These are phyloP conservation scores for Microthlaspi erraticum DNA, from an alignment of 345 rosid species.

Conservation along the genomic window DNA sequence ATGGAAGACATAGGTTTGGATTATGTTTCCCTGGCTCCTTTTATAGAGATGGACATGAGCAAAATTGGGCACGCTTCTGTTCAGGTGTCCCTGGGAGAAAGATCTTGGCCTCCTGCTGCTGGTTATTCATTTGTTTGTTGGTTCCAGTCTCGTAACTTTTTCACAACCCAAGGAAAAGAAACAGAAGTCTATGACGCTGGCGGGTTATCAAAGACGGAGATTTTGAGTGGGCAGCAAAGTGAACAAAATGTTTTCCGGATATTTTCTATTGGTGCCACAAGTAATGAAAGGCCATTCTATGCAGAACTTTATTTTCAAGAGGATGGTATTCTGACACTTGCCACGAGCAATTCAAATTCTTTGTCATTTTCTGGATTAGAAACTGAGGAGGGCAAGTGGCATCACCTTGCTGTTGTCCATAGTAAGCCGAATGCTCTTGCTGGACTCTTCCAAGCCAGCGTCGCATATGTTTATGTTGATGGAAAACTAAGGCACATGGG, in stretches of 20 bases:
- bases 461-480: slow-evolving; percentile 87
- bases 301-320: slow-evolving; percentile 89
- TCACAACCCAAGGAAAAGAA: slow-evolving; percentile 66
- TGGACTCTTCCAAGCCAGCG: slow-evolving; percentile 93
- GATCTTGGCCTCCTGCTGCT: slow-evolving; percentile 99
- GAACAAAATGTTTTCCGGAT: slow-evolving; percentile 66
- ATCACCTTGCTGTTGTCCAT: slow-evolving; percentile 98
- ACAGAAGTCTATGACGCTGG: slow-evolving; percentile 58
- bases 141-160: slow-evolving; percentile 82
- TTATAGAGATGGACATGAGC: slow-evolving; percentile 92
- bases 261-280: slow-evolving; percentile 81
- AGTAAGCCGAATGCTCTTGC: slow-evolving; percentile 97
- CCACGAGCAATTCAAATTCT: slow-evolving; percentile 84
- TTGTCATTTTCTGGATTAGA: slow-evolving; percentile 91
- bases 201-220: slow-evolving; percentile 50
- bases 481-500: slow-evolving; percentile 93
- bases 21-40: slow-evolving; percentile 84
- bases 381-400: slow-evolving; percentile 87
- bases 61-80: slow-evolving; percentile 91
- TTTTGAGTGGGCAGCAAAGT: slow-evolving; percentile 53
- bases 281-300: slow-evolving; percentile 62
- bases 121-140: slow-evolving; percentile 97
- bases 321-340: slow-evolving; percentile 85
- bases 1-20: slow-evolving; percentile 74
- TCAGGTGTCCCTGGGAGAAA: slow-evolving; percentile 92